A percentile compares a stretch with the other conserved stretches of the same genome.
phyloP scores from a whole-genome alignment of 768 basidiomycete genomes.

The Amylocystis lapponica region DNA sequence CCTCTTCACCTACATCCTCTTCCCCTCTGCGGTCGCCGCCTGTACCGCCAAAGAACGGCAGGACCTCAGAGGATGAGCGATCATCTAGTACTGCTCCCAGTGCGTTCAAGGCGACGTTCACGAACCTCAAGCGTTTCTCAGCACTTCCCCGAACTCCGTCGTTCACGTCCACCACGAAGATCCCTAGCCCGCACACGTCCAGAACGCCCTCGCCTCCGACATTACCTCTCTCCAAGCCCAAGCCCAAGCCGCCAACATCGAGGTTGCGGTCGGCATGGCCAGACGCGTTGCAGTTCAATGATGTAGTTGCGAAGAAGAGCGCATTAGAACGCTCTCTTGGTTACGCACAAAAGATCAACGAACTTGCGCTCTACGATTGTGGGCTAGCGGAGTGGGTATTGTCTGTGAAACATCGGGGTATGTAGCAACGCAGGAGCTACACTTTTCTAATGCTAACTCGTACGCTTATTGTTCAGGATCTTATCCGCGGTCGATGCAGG shows the following conservation, averaged over 20 bases:
- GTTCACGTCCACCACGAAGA: conserved; percentile 24
- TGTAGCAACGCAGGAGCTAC: too few relatives aligned
- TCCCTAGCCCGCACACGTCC: conserved; percentile 13
- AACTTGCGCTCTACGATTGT: conserved; percentile 68
- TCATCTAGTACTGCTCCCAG: conserved; percentile 5
- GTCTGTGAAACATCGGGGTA: conserved; percentile 52
- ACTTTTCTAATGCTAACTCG: not conserved
- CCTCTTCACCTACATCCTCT: conserved; percentile 8
- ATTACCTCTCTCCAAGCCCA: not conserved
- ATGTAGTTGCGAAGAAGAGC: conserved; percentile 51
- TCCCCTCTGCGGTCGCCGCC: conserved; percentile 8
- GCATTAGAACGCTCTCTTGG: conserved; percentile 62
- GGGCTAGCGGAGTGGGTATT: conserved; percentile 75
- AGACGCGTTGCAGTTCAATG: conserved; percentile 64
- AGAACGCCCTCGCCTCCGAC: conserved; percentile 11
- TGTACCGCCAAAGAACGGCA: conserved; percentile 13
- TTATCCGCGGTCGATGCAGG: conserved; percentile 3
- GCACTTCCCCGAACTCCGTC: conserved; percentile 68
- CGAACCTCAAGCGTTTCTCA: conserved; percentile 38
- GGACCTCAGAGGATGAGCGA: conserved; percentile 11
- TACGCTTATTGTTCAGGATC: not conserved
- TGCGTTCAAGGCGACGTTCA: conserved; percentile 20
- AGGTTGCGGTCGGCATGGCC: conserved; percentile 43
- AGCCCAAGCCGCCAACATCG: conserved; percentile 6
- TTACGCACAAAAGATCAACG: conserved; percentile 82